Evolutionary conservation across 345 rosid genomes (phyloP).

Genomic region (Salix arbutifolia): DNA sequence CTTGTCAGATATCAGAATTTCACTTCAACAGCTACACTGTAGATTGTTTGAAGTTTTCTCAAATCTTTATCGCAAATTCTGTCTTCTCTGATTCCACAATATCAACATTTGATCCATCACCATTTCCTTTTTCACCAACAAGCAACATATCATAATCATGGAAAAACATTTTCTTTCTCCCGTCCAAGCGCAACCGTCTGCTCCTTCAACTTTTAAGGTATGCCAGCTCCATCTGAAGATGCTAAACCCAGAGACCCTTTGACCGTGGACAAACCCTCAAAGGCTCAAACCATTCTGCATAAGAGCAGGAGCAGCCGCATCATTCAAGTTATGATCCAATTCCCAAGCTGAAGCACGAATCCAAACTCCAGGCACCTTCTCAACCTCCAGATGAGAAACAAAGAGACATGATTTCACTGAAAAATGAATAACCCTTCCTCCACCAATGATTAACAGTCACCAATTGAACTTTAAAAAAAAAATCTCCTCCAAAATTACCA

Average conservation of each 20-base stretch:
- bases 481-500: not conserved
- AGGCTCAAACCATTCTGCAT: constrained; percentile 62
- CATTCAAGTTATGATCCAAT: constrained; percentile 76
- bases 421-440: not conserved
- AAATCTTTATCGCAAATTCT: constrained; percentile 65
- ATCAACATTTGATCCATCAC: constrained; percentile 31
- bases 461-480: not conserved
- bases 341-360: constrained; percentile 98
- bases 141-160: constrained; percentile 51
- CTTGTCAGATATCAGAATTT: not conserved
- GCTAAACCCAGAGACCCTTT: constrained; percentile 83
- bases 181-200: constrained; percentile 77
- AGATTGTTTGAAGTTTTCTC: constrained; percentile 54
- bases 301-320: constrained; percentile 72
- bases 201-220: constrained; percentile 80
- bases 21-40: constrained; percentile 53
- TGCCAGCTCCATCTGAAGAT: constrained; percentile 83
- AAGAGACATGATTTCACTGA: not conserved
- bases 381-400: constrained; percentile 34
- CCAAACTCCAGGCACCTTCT: constrained; percentile 80
- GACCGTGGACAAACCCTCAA: constrained; percentile 73
- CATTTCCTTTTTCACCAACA: constrained; percentile 33
- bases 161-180: constrained; percentile 56
- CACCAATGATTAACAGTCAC: not conserved
- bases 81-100: constrained; percentile 39